These are phyloP conservation scores for Pleurotus sapidus DNA, from an alignment of 768 basidiomycete species.

Conservation along the genomic window DNA sequence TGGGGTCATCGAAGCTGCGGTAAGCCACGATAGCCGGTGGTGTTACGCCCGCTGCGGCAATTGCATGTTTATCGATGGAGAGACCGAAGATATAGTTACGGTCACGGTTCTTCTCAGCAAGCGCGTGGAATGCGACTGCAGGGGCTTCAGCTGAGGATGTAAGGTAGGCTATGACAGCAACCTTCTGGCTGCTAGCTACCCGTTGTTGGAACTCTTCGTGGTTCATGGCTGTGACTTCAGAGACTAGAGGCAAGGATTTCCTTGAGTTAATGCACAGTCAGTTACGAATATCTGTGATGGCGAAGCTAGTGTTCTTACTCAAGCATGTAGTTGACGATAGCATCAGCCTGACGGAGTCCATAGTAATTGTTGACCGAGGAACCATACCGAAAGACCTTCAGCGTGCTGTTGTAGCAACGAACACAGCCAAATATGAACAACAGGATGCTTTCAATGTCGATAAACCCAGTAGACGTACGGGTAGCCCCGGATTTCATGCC, in stretches of 20 bases:
- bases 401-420: neutral
- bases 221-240: constrained; percentile 71
- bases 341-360: neutral
- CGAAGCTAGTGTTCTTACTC: neutral
- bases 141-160: constrained; percentile 68
- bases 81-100: constrained; percentile 89
- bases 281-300: neutral
- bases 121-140: constrained; percentile 68
- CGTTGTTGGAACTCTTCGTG: constrained; percentile 78
- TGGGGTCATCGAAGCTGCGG: constrained; percentile 88
- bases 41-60: constrained; percentile 68
- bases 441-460: neutral
- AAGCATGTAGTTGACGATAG: neutral
- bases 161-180: constrained; percentile 87
- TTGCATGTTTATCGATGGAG: constrained; percentile 66
- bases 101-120: constrained; percentile 77
- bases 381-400: neutral
- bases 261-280: constrained; percentile 29
- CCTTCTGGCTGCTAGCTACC: constrained; percentile 40
- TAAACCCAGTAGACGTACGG: neutral
- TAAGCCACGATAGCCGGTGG: constrained; percentile 89
- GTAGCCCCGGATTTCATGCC: neutral
- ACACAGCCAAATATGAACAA: too few species aligned
- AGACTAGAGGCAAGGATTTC: constrained; percentile 92
- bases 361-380: neutral